Conservation (phyloP, 176 grass and related monocot genomes). For the Musa schizocarpa region DNA sequence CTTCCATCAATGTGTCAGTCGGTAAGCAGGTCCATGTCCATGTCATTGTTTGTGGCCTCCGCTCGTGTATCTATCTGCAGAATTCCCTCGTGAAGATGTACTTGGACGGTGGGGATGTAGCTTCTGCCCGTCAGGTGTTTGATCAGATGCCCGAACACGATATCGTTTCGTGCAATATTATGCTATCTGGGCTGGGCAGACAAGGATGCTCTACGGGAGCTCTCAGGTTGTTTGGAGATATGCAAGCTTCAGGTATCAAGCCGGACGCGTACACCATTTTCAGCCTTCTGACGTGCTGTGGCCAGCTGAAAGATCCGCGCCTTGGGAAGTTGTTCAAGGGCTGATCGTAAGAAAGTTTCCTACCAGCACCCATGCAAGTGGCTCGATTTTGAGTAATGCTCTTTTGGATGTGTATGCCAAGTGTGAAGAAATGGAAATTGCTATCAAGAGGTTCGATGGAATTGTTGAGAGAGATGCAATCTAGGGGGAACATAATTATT, state of each 20-base stretch:
- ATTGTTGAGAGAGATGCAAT: conserved; percentile 24
- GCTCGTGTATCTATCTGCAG: conserved; percentile 24
- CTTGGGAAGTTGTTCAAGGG: conserved; percentile 34
- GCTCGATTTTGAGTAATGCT: conserved; percentile 40
- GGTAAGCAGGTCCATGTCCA: conserved; percentile 43
- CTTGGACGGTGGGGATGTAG: conserved; percentile 25
- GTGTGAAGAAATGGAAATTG: conserved; percentile 32
- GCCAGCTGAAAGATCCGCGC: conserved; percentile 9
- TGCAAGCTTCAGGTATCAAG: conserved; percentile 17
- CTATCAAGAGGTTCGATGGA: conserved; percentile 24
- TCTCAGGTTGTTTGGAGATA: conserved; percentile 22
- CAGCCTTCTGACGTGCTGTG: conserved; percentile 37
- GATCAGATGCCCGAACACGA: conserved; percentile 5
- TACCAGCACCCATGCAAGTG: background rate
- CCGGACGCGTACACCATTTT: conserved; percentile 36
- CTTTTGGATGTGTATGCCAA: conserved; percentile 51
- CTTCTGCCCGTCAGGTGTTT: conserved; percentile 30
- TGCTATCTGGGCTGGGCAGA: conserved; percentile 42
- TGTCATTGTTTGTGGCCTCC: conserved; percentile 25
- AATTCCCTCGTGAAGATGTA: conserved; percentile 52
- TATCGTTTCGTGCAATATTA: conserved; percentile 32
- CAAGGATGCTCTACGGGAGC: conserved; percentile 21
- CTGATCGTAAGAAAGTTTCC: conserved; percentile 11
- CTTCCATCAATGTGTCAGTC: conserved; percentile 8
- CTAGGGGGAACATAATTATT: conserved; percentile 49